Percentiles rank a stretch among this genome's conserved stretches.
phyloP scores from a whole-genome alignment of 352 stramenopile species.

The Pythium rishiriense region DNA sequence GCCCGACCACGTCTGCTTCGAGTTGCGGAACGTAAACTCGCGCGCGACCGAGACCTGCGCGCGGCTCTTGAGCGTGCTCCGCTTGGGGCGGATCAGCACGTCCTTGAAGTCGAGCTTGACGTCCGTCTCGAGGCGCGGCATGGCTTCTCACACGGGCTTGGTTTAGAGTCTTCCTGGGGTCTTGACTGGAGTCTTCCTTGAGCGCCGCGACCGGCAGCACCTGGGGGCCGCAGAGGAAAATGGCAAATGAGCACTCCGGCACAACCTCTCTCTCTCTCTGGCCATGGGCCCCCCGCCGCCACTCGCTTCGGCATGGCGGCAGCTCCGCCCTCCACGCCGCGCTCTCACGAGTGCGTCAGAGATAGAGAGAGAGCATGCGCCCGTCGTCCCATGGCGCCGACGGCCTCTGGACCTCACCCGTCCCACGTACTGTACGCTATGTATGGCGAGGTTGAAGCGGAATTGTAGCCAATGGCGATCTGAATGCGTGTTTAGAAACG shows the following conservation, averaged over 20 bases:
- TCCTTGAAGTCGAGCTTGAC: conserved; percentile 93
- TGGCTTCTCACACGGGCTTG: conserved; percentile 27
- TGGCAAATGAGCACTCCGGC: conserved; percentile 27
- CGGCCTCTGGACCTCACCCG: not conserved
- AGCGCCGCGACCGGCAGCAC: not conserved
- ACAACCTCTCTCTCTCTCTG: not conserved
- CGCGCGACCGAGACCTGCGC: conserved; percentile 78
- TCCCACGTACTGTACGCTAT: no score
- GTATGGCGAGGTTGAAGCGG: conserved; percentile 17
- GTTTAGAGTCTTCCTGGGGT: not conserved
- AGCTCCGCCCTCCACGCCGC: no score
- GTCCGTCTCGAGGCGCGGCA: conserved; percentile 90
- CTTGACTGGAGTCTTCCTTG: no score
- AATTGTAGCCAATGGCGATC: conserved; percentile 11
- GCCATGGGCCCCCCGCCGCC: no score
- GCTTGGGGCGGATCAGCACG: conserved; percentile 93
- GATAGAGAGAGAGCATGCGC: no score
- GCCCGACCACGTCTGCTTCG: conserved; percentile 68
- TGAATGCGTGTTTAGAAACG: conserved; percentile 28
- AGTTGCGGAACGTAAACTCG: conserved; percentile 78
- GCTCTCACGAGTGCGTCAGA: no score
- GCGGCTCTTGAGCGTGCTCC: conserved; percentile 88
- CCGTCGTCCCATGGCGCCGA: no score
- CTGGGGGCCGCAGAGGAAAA: conserved; percentile 27
- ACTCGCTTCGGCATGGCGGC: not conserved